A percentile compares a stretch with the other conserved stretches of the same genome.
phyloP scores from a whole-genome alignment of 768 basidiomycete species.

The Termitomyces sp. region DNA sequence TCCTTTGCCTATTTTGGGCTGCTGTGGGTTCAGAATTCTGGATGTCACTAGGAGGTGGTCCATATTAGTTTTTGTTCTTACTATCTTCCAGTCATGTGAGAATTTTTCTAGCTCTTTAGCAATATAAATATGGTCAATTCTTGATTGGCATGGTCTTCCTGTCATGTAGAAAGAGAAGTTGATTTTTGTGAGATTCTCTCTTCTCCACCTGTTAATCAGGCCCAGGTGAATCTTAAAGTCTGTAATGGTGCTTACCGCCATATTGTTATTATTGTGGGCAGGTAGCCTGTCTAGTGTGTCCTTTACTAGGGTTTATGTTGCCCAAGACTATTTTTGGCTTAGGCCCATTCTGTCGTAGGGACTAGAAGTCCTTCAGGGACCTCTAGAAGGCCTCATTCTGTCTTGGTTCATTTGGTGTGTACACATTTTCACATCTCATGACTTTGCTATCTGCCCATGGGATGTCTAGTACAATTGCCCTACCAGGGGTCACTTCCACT shows the following conservation, averaged over 20 bases:
- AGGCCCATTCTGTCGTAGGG: accelerated
- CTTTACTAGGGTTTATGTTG: background rate
- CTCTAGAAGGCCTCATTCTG: background rate
- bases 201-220: background rate
- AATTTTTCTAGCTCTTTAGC: background rate
- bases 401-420: background rate
- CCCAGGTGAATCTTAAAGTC: background rate
- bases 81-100: background rate
- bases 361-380: background rate
- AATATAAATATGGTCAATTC: background rate
- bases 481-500: slow-evolving; percentile 20
- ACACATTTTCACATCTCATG: background rate
- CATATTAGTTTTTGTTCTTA: background rate
- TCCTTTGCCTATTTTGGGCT: background rate
- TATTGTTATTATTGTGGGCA: background rate
- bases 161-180: background rate
- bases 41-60: background rate
- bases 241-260: background rate
- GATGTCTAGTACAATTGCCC: slow-evolving; percentile 11
- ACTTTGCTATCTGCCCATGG: slow-evolving; percentile 1
- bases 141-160: background rate
- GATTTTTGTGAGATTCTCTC: background rate
- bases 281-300: background rate
- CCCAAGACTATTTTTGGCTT: background rate
- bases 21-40: background rate